Conservation (phyloP, 1,284 basidiomycete species). For the Lentinus polychrous region DNA sequence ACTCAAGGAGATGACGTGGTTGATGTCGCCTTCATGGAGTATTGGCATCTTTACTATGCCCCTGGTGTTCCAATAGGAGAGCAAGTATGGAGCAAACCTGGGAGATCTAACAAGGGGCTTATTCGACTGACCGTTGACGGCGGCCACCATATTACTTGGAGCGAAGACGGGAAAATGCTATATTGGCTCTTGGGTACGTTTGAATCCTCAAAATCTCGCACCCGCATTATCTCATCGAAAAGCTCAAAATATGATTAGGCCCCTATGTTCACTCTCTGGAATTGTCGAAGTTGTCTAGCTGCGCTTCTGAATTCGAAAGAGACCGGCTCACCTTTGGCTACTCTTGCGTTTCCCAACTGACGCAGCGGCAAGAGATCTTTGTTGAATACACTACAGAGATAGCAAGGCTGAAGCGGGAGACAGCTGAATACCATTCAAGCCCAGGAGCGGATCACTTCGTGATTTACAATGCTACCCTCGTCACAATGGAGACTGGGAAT, state of each 20-base stretch:
- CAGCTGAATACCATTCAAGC: constrained; percentile 20
- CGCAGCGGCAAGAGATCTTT: constrained; percentile 50
- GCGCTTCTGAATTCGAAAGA: constrained; percentile 36
- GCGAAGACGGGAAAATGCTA: constrained; percentile 50
- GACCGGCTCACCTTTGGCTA: constrained; percentile 53
- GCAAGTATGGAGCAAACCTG: constrained; percentile 62
- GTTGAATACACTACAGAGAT: constrained; percentile 57
- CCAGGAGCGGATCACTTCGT: constrained; percentile 38
- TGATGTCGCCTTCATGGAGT: constrained; percentile 55
- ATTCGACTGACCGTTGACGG: constrained; percentile 61
- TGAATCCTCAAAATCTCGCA: background rate
- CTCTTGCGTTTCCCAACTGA: constrained; percentile 43
- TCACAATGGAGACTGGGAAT: constrained; percentile 54
- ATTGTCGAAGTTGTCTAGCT: constrained; percentile 41
- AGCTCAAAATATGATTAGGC: too few relatives aligned
- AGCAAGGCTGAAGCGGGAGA: constrained; percentile 47
- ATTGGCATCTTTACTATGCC: constrained; percentile 55
- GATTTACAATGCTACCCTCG: constrained; percentile 57
- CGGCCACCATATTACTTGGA: constrained; percentile 61
- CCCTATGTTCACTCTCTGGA: constrained; percentile 59
- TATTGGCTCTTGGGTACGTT: constrained; percentile 66
- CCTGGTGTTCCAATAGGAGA: constrained; percentile 33
- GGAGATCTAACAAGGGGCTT: constrained; percentile 52
- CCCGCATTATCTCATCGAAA: background rate
- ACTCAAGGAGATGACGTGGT: constrained; percentile 8